Evolutionary conservation across 2,329 filamentous ascomycete genomes (phyloP), one percentile per base, ranked within the genome.

Genomic region (Aspergillus vadensis): DNA sequence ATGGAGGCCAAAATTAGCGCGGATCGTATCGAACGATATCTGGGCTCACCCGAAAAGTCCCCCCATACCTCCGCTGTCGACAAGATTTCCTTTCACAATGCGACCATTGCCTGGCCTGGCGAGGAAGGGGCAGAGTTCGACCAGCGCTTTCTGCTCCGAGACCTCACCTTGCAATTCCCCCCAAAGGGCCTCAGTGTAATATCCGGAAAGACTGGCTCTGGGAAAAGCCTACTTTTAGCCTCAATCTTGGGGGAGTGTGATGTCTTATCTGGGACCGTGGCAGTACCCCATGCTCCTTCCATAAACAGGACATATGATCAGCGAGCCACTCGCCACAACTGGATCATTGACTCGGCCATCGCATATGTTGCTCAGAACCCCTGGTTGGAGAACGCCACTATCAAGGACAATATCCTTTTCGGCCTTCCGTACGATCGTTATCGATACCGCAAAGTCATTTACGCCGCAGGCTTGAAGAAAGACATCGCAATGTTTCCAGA

Each of bases 351-450:
- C 12, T 83, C 83, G 3, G 84, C 88, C 1, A 83, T 92, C 51
- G 91, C 91, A 0, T 94, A 88, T 67, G 89, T 93, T 36, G 86
- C 88, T 1, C 90, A 93, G 70, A 91, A 90, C 7, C 91, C 91
- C 0, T 95, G 91, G 91, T 91, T 95, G 52, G 91, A 94, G 70
- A 94, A 93, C 67, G 89, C 88, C 0, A 90, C 86, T 5, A 87
- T 96, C 63, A 86, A 84, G 58, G 87, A 92, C 48, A 96, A 95
- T 67, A 89, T 95, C 54, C 74, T 91, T 0, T 95, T 94, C 63
- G 90, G 90, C 0, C 78, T 93, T 2, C 90, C 90, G 0, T 84
- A 83, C 30, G 85, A 92, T 57, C 79, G 87, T 59, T 79, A 82
- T n/a, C 85, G 91, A 41, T 95, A 94, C 71, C 78, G 81, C 1